Percentiles rank a stretch among this genome's conserved stretches.
These are phyloP conservation scores for Eucalyptus viminalis DNA, from an alignment of 345 rosid genomes.

Conservation along the genomic window DNA sequence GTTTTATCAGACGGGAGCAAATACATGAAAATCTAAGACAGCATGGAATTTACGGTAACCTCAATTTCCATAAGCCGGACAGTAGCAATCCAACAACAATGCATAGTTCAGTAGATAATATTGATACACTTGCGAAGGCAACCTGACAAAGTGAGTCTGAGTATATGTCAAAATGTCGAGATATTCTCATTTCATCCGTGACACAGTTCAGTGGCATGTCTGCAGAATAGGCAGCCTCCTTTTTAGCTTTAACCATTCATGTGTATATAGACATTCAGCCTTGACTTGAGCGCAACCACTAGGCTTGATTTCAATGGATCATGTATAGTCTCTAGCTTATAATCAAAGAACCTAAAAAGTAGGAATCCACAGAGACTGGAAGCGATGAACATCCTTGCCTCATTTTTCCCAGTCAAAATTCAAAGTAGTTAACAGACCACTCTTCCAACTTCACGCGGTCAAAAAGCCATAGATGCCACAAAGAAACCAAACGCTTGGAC, in stretches of 20 bases:
- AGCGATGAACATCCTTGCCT: background rate
- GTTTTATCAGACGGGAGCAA: background rate
- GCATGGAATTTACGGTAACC: background rate
- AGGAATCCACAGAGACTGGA: background rate
- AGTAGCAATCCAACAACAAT: background rate
- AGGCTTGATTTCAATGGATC: background rate
- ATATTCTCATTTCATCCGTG: background rate
- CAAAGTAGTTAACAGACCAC: background rate
- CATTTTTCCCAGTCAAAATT: background rate
- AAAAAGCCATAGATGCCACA: background rate
- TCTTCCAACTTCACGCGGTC: background rate
- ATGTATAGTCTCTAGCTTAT: background rate
- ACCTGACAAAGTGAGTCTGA: background rate
- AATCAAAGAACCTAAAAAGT: background rate
- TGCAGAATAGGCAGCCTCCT: background rate
- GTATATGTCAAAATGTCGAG: background rate
- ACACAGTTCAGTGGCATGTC: background rate
- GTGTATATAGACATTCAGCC: background rate
- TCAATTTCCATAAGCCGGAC: background rate
- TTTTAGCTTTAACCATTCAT: background rate
- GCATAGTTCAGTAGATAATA: background rate
- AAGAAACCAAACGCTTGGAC: background rate
- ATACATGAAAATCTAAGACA: background rate
- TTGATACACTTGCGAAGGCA: background rate
- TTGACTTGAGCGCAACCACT: background rate